A percentile compares a stretch with the other conserved stretches of the same genome.
Conservation (phyloP, 805 yeast genomes). For the Metschnikowia cubensis region DNA sequence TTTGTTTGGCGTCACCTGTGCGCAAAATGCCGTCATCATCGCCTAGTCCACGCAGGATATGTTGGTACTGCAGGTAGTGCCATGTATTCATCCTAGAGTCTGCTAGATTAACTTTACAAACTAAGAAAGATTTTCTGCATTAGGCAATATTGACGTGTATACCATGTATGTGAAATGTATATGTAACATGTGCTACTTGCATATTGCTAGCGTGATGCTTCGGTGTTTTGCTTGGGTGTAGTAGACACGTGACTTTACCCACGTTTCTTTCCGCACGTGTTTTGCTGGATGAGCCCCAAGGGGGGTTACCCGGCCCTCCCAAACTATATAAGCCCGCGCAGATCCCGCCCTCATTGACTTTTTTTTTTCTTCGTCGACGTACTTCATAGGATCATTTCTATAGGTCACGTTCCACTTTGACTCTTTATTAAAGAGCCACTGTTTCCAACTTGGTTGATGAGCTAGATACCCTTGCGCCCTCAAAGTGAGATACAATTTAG, state of each 20-base stretch:
- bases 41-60: not conserved
- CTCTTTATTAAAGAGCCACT: slow-evolving; percentile 98
- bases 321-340: slow-evolving; percentile 13
- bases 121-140: too few relatives aligned
- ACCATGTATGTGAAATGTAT: too few relatives aligned
- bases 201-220: not conserved
- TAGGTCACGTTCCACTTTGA: slow-evolving; percentile 80
- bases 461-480: slow-evolving; percentile 83
- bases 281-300: not conserved
- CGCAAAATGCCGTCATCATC: slow-evolving; percentile 6
- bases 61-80: not conserved
- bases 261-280: not conserved
- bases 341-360: slow-evolving; percentile 18
- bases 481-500: slow-evolving; percentile 74
- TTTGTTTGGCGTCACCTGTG: slow-evolving; percentile 36
- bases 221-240: too few relatives aligned
- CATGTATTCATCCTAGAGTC: not conserved
- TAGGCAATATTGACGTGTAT: too few relatives aligned
- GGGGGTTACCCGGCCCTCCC: slow-evolving; percentile 12
- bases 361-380: slow-evolving; percentile 81
- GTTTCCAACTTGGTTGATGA: slow-evolving; percentile 99
- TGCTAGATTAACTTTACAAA: too few relatives aligned
- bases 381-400: slow-evolving; percentile 99
- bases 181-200: too few relatives aligned
- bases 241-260: not conserved